Evolutionary conservation across 164 flowering plant genomes (phyloP).

Genomic region (Platanus orientalis): DNA sequence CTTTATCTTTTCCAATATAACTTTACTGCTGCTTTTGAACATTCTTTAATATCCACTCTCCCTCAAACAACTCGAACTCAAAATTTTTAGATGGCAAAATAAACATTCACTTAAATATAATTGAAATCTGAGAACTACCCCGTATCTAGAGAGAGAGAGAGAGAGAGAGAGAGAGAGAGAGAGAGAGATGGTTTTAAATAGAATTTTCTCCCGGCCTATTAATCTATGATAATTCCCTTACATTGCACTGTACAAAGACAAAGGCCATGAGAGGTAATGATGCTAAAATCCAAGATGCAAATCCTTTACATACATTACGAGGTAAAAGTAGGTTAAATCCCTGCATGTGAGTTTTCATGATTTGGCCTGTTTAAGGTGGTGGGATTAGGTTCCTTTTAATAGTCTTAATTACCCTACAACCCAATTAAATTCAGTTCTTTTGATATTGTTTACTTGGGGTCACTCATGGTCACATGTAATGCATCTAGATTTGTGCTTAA

Average conservation of each 20-base stretch:
- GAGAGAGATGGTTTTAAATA: conserved; percentile 3
- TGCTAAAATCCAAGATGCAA: conserved; percentile 26
- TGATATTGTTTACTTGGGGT: neutral
- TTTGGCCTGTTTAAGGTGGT: conserved; percentile 12
- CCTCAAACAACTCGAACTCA: conserved; percentile 15
- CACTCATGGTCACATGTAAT: conserved; percentile 20
- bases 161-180: too few relatives aligned
- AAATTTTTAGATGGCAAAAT: conserved; percentile 6
- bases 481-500: conserved; percentile 26
- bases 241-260: conserved; percentile 7
- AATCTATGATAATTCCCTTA: neutral
- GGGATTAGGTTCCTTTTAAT: neutral
- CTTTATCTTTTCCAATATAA: conserved; percentile 13
- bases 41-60: conserved; percentile 11
- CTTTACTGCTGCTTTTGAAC: conserved; percentile 7
- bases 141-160: neutral
- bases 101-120: conserved; percentile 16
- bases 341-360: conserved; percentile 33
- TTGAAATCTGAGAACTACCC: neutral
- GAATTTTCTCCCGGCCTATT: neutral
- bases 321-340: conserved; percentile 15
- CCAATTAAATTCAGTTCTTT: neutral
- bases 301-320: conserved; percentile 10
- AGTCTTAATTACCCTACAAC: conserved; percentile 9
- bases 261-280: conserved; percentile 27